Conservation (phyloP, 2,329 filamentous ascomycete genomes). For the Fonsecaea pedrosoi region DNA sequence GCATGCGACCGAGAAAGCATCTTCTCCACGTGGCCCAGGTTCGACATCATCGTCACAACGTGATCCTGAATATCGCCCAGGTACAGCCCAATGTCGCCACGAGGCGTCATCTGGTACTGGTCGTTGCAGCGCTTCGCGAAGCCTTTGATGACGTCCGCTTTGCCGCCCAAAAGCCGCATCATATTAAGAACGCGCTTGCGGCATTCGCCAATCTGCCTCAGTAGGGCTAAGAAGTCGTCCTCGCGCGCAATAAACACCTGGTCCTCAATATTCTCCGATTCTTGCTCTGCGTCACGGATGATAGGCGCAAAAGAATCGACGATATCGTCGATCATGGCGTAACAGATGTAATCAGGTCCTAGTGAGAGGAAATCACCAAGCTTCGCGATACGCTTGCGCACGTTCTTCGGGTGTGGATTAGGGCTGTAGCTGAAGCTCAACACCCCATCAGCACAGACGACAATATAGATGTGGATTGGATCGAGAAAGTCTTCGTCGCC, state of each 20-base stretch:
- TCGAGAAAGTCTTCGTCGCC: slow-evolving; percentile 83
- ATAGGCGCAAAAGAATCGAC: slow-evolving; percentile 93
- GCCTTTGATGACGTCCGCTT: slow-evolving; percentile 96
- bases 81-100: slow-evolving; percentile 95
- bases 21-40: slow-evolving; percentile 94
- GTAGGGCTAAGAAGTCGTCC: slow-evolving; percentile 85
- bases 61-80: slow-evolving; percentile 98
- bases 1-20: slow-evolving; percentile 92
- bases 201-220: slow-evolving; percentile 85
- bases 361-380: slow-evolving; percentile 94
- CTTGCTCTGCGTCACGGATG: slow-evolving; percentile 82
- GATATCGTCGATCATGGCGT: slow-evolving; percentile 97
- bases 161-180: slow-evolving; percentile 90
- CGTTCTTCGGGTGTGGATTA: slow-evolving; percentile 85
- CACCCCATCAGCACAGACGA: slow-evolving; percentile 94
- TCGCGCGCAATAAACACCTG: slow-evolving; percentile 90
- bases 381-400: slow-evolving; percentile 87
- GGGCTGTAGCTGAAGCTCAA: slow-evolving; percentile 92
- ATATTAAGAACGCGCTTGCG: slow-evolving; percentile 95
- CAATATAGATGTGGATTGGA: slow-evolving; percentile 93
- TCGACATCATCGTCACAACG: slow-evolving; percentile 99
- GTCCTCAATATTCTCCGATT: slow-evolving; percentile 93
- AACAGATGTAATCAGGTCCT: slow-evolving; percentile 98
- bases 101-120: slow-evolving; percentile 91
- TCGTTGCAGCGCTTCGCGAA: slow-evolving; percentile 99